Evolutionary conservation across 2,329 filamentous ascomycete genomes (phyloP).

Genomic region (Trichophyton simii): DNA sequence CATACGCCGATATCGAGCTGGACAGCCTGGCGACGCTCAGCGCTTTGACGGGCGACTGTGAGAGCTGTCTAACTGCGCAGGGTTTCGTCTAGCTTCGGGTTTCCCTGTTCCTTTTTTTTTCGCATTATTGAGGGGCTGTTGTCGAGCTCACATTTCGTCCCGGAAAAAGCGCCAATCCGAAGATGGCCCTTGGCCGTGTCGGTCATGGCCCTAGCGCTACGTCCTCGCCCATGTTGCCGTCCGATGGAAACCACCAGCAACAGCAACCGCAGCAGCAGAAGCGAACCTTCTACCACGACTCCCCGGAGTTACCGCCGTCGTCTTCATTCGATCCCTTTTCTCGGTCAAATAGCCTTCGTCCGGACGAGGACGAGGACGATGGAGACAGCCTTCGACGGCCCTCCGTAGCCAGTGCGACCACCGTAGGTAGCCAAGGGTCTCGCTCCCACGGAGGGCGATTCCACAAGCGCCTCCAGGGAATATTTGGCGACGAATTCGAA

Average conservation of each 20-base stretch:
- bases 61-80: not conserved
- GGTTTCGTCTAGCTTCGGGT: not conserved
- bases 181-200: not conserved
- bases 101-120: not conserved
- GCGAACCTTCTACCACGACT: conserved; percentile 9
- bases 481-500: conserved; percentile 64
- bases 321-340: conserved; percentile 49
- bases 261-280: no score
- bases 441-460: conserved; percentile 48
- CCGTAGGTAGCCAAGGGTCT: conserved; percentile 67
- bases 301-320: conserved; percentile 35
- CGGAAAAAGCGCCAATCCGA: conserved; percentile 2
- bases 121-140: not conserved
- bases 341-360: conserved; percentile 7
- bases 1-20: not conserved
- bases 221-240: conserved; percentile 1
- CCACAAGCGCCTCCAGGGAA: conserved; percentile 67
- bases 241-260: conserved; percentile 2
- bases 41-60: not conserved
- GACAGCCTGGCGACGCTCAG: not conserved
- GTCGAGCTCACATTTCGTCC: not conserved
- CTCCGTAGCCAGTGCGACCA: conserved; percentile 70
- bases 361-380: conserved; percentile 22
- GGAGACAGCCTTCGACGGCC: conserved; percentile 62
- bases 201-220: conserved; percentile 3